These are phyloP conservation scores for Salix arbutifolia DNA, from an alignment of 345 rosid species.

Conservation along the genomic window DNA sequence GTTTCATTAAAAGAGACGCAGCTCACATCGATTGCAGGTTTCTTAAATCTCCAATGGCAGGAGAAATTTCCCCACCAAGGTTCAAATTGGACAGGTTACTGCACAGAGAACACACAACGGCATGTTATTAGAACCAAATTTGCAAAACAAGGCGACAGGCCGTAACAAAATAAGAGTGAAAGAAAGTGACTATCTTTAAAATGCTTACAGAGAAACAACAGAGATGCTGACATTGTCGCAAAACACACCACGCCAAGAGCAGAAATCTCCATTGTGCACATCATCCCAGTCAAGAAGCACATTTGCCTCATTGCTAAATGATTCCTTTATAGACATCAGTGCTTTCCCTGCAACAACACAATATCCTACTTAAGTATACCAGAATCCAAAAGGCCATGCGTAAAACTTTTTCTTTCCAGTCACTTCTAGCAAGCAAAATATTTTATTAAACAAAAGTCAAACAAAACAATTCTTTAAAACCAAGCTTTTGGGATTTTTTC, in stretches of 20 bases:
- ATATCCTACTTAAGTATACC: too few relatives aligned
- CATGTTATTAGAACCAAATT: background rate
- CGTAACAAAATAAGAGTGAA: too few relatives aligned
- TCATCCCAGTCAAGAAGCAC: constrained; percentile 82
- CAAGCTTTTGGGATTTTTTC: background rate
- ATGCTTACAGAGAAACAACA: constrained; percentile 66
- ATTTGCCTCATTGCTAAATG: constrained; percentile 67
- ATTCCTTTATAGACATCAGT: constrained; percentile 63
- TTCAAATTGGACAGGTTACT: constrained; percentile 78
- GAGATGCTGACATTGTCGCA: constrained; percentile 60
- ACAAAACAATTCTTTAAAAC: background rate
- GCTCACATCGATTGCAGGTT: constrained; percentile 68
- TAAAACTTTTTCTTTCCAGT: background rate
- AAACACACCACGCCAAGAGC: constrained; percentile 86
- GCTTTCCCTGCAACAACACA: constrained; percentile 56
- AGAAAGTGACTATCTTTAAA: background rate
- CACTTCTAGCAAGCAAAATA: background rate
- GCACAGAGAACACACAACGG: background rate
- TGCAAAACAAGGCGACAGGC: background rate
- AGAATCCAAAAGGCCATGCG: background rate
- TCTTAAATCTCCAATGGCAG: constrained; percentile 71
- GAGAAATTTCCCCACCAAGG: constrained; percentile 86
- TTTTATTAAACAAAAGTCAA: background rate
- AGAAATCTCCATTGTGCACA: constrained; percentile 50
- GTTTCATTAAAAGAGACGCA: background rate